Base-by-base conservation (phyloP, 163 green algal species). In the Volvox carteri region DNA sequence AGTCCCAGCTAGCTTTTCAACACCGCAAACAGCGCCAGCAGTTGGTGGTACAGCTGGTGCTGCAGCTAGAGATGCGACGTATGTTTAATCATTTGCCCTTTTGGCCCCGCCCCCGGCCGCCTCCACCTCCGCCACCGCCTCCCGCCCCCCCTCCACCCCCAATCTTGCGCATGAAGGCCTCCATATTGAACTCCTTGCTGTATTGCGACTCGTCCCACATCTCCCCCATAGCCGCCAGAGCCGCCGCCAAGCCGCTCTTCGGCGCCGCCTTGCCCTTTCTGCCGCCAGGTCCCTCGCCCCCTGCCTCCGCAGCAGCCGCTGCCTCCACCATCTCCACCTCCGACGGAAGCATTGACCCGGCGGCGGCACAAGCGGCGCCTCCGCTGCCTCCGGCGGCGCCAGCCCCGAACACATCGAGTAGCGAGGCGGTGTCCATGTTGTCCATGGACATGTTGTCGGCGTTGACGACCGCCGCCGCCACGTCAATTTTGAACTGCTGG, bases 401-500 rank as follows among this genome's bases (percentile, higher is more conserved):
- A 21, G 65, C 48, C 41, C 89, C 93, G 84, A 99, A 98, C 28
- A 99, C 90, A 91, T 99, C 98, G 56, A 99, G 95, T 83, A 99
- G 93, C 76, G 95, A 87, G 19, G 90, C 88, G 3, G 98, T 99
- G 92, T 99, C 97, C 97, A 99, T 99, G 95, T 78, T 88, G 18
- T 90, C 68, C 33, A 92, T 76, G 19, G 65, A 86, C 50, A 92
- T 75, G 70, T 92, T 92, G 62, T 94, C 89, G 28, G 85, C 73
- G 84, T 94, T 92, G 35, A 92, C 89, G 1, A 91, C 97, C 0
- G 97, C 93, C 35, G 95, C 95, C 0, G 98, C 98, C 25, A 99
- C 94, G 87, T 98, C 96, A 65, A 98, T 90, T 93, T 99, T 99
- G 95, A 99, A 99, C 84, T 95, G 92, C 95, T 99, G 98, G 90